Percentiles rank a stretch among this genome's conserved stretches.
These are phyloP conservation scores for Globisporangium spinosum DNA, from an alignment of 352 stramenopile species.

Conservation along the genomic window DNA sequence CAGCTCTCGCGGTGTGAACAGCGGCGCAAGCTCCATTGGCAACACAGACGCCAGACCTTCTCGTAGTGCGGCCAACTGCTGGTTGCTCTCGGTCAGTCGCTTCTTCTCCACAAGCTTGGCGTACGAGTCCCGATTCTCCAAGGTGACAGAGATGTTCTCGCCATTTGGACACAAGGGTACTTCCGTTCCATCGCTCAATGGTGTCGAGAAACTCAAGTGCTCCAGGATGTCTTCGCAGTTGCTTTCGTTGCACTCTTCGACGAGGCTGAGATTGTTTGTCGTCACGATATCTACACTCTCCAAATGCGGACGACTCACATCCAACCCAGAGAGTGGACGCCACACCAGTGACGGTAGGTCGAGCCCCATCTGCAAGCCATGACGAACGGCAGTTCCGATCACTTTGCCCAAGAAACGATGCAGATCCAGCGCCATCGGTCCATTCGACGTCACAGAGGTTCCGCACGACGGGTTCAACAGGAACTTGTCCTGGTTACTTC, in stretches of 20 bases:
- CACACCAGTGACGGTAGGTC: conserved; percentile 88
- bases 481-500: conserved; percentile 92
- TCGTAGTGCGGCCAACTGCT: conserved; percentile 72
- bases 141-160: conserved; percentile 64
- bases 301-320: conserved; percentile 70
- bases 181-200: conserved; percentile 77
- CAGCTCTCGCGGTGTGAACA: conserved; percentile 96
- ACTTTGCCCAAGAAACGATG: conserved; percentile 96
- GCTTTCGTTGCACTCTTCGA: conserved; percentile 46
- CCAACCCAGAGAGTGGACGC: conserved; percentile 76
- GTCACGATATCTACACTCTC: conserved; percentile 76
- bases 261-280: conserved; percentile 59
- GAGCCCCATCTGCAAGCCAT: conserved; percentile 94
- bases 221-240: conserved; percentile 55
- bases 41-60: conserved; percentile 93
- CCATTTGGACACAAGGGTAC: conserved; percentile 61
- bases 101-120: conserved; percentile 66
- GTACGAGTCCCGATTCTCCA: conserved; percentile 56
- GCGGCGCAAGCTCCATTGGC: conserved; percentile 92
- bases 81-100: conserved; percentile 73
- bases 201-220: conserved; percentile 73
- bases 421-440: conserved; percentile 90
- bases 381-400: conserved; percentile 93
- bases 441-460: conserved; percentile 75
- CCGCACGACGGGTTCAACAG: conserved; percentile 83